A percentile compares a stretch with the other conserved stretches of the same genome.
These are phyloP conservation scores for Cladophialophora bantiana DNA, from an alignment of 2,329 filamentous ascomycete genomes.

Conservation along the genomic window DNA sequence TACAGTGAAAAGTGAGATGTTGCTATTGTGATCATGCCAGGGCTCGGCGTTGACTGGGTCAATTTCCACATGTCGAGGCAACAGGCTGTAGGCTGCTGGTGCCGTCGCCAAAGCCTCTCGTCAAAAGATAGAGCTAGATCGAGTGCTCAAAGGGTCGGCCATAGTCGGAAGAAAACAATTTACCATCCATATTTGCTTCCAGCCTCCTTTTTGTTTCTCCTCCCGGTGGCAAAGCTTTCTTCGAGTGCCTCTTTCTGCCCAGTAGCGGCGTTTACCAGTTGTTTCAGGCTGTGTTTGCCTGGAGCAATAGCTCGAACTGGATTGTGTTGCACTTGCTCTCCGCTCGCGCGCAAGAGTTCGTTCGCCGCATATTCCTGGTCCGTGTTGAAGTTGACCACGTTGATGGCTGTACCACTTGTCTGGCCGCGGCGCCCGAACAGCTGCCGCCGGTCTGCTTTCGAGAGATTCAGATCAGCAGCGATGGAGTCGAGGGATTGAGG, in stretches of 20 bases:
- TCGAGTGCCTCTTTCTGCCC: slow-evolving; percentile 86
- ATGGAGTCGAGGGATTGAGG: slow-evolving; percentile 71
- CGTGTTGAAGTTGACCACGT: slow-evolving; percentile 85
- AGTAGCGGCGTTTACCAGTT: slow-evolving; percentile 82
- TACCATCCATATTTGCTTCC: slow-evolving; percentile 85
- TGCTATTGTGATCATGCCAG: not conserved
- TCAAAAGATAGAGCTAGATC: not conserved
- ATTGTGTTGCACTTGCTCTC: slow-evolving; percentile 76
- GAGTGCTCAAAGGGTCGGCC: not conserved
- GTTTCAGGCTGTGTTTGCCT: slow-evolving; percentile 87
- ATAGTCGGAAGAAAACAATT: not conserved
- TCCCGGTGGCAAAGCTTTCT: slow-evolving; percentile 86
- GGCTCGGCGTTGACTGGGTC: not conserved
- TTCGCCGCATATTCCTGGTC: slow-evolving; percentile 87
- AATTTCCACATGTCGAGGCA: not conserved
- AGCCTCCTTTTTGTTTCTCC: slow-evolving; percentile 80
- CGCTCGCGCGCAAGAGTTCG: slow-evolving; percentile 73
- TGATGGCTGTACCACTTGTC: slow-evolving; percentile 55
- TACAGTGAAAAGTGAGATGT: not conserved
- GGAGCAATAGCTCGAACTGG: slow-evolving; percentile 82
- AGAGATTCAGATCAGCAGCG: slow-evolving; percentile 79
- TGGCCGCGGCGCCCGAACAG: slow-evolving; percentile 74
- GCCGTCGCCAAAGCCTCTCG: not conserved
- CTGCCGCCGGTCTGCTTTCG: slow-evolving; percentile 76
- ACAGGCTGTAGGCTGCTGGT: not conserved